Percentiles rank a stretch among this genome's conserved stretches.
These are phyloP conservation scores for Trichoderma citrinoviride DNA, from an alignment of 2,329 filamentous ascomycete genomes.

Conservation along the genomic window DNA sequence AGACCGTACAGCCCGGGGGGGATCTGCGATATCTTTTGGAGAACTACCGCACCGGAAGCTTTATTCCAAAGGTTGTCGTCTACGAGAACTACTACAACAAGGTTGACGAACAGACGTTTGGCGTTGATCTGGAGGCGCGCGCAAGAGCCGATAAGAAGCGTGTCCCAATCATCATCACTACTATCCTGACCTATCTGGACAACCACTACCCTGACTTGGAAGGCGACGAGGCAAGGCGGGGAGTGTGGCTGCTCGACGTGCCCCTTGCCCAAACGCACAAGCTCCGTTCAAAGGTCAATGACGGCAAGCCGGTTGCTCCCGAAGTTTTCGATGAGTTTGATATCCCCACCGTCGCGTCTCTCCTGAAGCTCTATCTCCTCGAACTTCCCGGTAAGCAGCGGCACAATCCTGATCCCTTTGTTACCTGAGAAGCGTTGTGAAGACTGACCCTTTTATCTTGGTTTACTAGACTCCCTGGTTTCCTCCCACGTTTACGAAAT, in stretches of 20 bases:
- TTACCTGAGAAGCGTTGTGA: not conserved
- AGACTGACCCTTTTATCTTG: not conserved
- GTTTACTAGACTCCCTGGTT: constrained; percentile 86
- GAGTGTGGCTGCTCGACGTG: constrained; percentile 93
- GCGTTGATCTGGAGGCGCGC: constrained; percentile 93
- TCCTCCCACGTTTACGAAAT: constrained; percentile 99
- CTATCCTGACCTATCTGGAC: constrained; percentile 90
- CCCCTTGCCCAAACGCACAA: constrained; percentile 81
- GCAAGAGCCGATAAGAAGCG: constrained; percentile 93
- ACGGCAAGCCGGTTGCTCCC: constrained; percentile 73
- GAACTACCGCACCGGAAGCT: constrained; percentile 93
- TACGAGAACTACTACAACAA: constrained; percentile 99
- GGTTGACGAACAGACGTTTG: constrained; percentile 95
- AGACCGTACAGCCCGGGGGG: constrained; percentile 90
- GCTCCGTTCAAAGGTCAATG: constrained; percentile 78
- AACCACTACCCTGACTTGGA: constrained; percentile 97
- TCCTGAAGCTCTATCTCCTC: constrained; percentile 89
- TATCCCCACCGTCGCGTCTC: constrained; percentile 87
- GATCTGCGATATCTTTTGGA: constrained; percentile 93
- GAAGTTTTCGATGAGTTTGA: constrained; percentile 85
- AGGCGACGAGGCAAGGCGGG: constrained; percentile 87
- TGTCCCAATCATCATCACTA: constrained; percentile 87
- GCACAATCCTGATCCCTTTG: not conserved
- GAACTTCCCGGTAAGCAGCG: constrained; percentile 78
- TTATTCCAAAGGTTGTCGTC: constrained; percentile 82